These are phyloP conservation scores for Intubia oerlemansii DNA, from an alignment of 2,329 filamentous ascomycete species.

Conservation along the genomic window DNA sequence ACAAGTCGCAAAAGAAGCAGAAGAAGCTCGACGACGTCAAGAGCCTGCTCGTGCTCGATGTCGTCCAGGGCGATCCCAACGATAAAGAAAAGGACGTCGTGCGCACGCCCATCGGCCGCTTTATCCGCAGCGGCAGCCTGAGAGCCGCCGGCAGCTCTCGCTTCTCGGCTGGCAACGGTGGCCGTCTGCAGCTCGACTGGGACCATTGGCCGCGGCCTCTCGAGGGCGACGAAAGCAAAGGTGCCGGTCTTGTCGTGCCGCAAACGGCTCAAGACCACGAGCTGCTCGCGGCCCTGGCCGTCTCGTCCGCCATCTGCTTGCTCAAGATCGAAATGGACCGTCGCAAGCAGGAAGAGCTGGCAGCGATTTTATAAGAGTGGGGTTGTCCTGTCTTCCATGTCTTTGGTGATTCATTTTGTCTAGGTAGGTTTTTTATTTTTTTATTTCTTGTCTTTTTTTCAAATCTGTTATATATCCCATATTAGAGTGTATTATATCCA, in stretches of 20 bases:
- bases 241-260: no score
- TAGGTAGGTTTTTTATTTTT: no score
- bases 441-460: no score
- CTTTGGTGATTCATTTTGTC: no score
- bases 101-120: slow-evolving; percentile 17
- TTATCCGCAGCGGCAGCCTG: slow-evolving; percentile 19
- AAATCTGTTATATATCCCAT: no score
- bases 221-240: no score
- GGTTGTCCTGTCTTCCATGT: not conserved
- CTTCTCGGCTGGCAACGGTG: slow-evolving; percentile 26
- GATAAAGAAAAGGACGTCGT: no score
- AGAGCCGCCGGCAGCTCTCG: slow-evolving; percentile 18
- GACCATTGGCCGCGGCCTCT: no score
- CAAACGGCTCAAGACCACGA: slow-evolving; percentile 12
- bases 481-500: not conserved
- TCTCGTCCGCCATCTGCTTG: slow-evolving; percentile 37
- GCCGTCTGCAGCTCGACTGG: slow-evolving; percentile 16
- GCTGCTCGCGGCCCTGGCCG: slow-evolving; percentile 25
- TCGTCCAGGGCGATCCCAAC: no score
- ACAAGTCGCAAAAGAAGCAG: slow-evolving; percentile 9
- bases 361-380: slow-evolving; percentile 14
- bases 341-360: slow-evolving; percentile 27
- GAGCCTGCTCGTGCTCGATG: slow-evolving; percentile 31
- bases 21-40: slow-evolving; percentile 13
- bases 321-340: slow-evolving; percentile 44